Evolutionary conservation across 768 basidiomycete genomes (phyloP).

Genomic region (Amanita rubescens): DNA sequence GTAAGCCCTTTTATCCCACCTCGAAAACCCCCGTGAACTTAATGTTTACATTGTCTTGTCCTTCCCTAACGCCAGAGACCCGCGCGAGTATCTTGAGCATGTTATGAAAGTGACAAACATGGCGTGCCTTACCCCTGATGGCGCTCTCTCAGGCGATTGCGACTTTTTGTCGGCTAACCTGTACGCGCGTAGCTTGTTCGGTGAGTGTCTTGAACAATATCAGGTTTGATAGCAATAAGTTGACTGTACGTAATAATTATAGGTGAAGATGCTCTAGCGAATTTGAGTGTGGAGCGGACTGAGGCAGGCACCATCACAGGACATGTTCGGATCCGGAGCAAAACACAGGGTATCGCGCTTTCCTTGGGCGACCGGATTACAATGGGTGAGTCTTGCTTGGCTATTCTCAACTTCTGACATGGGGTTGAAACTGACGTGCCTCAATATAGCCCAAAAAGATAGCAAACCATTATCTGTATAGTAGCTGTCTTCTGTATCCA

Average conservation of each 20-base stretch:
- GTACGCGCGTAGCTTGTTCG: constrained; percentile 92
- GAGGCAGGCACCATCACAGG: constrained; percentile 79
- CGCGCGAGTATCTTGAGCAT: constrained; percentile 85
- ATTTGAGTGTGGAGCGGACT: constrained; percentile 85
- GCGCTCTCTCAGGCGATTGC: constrained; percentile 91
- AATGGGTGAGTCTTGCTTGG: constrained; percentile 35
- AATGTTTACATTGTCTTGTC: no score
- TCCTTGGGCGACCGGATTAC: constrained; percentile 89
- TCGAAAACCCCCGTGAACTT: no score
- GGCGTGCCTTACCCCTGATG: constrained; percentile 94
- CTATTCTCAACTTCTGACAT: background rate
- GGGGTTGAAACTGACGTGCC: background rate
- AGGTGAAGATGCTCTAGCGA: constrained; percentile 97
- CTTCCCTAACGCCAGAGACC: constrained; percentile 59
- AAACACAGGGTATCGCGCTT: constrained; percentile 96
- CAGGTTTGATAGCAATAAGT: no score
- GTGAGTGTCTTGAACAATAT: constrained; percentile 46
- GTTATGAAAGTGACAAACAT: constrained; percentile 98
- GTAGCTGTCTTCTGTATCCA: constrained; percentile 2
- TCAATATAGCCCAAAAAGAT: constrained; percentile 32
- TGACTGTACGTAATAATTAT: background rate
- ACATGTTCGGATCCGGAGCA: constrained; percentile 93
- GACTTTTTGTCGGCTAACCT: constrained; percentile 96
- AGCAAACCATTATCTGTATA: constrained; percentile 29
- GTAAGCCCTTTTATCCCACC: constrained; percentile 37